phyloP scores from a whole-genome alignment of 495 filamentous ascomycete species.

The Penicillium bialowiezense region DNA sequence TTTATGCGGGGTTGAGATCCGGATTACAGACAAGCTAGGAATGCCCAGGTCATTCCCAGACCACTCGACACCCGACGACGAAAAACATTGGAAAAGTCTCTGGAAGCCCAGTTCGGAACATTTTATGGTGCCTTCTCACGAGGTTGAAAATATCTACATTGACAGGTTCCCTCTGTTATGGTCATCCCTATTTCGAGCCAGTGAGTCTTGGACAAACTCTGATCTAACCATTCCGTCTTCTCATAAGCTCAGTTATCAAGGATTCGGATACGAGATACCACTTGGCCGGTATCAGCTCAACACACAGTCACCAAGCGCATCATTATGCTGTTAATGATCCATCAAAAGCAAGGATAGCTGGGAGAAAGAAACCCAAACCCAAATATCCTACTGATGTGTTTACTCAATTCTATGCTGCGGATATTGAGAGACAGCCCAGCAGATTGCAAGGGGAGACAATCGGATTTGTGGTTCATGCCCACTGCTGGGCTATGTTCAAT shows the following conservation, averaged over 20 bases:
- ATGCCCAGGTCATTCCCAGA: too few species aligned
- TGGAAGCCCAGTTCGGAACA: not conserved
- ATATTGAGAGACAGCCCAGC: not conserved
- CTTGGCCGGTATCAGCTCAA: slow-evolving; percentile 2
- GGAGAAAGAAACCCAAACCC: not conserved
- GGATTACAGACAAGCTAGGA: too few species aligned
- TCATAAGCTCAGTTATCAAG: slow-evolving; percentile 4
- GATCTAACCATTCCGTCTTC: not conserved
- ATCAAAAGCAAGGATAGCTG: slow-evolving; percentile 1
- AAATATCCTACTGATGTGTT: slow-evolving; percentile 1
- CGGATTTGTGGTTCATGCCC: slow-evolving; percentile 5
- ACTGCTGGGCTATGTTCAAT: slow-evolving; percentile 5
- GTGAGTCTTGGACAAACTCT: not conserved
- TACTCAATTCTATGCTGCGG: slow-evolving; percentile 3
- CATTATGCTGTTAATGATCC: not conserved
- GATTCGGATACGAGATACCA: slow-evolving; percentile 1
- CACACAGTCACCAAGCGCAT: not conserved
- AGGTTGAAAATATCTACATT: not conserved
- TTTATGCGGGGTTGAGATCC: too few species aligned
- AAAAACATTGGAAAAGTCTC: slow-evolving; percentile 1
- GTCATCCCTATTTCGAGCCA: slow-evolving; percentile 4
- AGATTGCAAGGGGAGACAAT: not conserved
- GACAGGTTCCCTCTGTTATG: slow-evolving; percentile 1
- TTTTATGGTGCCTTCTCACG: slow-evolving; percentile 1
- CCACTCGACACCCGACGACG: too few species aligned